phyloP scores from a whole-genome alignment of 371 early-diverging fungal genomes.

The Mucor mucedo region DNA sequence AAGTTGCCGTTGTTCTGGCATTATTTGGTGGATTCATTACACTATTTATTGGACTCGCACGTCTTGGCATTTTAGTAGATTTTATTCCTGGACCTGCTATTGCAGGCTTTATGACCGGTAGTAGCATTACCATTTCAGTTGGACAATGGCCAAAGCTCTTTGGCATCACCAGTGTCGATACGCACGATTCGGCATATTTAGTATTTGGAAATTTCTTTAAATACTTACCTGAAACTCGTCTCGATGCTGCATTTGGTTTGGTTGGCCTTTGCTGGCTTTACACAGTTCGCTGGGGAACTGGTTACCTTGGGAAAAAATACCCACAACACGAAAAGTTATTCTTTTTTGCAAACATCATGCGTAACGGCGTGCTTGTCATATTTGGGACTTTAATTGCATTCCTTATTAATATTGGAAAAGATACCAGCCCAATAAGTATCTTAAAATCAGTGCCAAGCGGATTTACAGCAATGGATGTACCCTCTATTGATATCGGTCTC shows the following conservation, averaged over 20 bases:
- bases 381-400: slow-evolving; percentile 50
- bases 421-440: slow-evolving; percentile 48
- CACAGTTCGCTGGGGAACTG: slow-evolving; percentile 35
- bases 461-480: slow-evolving; percentile 61
- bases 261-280: slow-evolving; percentile 48
- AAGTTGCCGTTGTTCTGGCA: slow-evolving; percentile 60
- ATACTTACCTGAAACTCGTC: slow-evolving; percentile 38
- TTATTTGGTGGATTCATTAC: slow-evolving; percentile 65
- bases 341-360: slow-evolving; percentile 55
- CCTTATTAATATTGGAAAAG: slow-evolving; percentile 35
- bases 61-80: slow-evolving; percentile 83
- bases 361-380: slow-evolving; percentile 51
- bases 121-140: slow-evolving; percentile 74
- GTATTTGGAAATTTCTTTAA: slow-evolving; percentile 57
- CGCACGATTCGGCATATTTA: slow-evolving; percentile 58
- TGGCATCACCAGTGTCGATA: slow-evolving; percentile 68
- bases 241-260: slow-evolving; percentile 58
- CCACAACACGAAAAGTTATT: slow-evolving; percentile 36
- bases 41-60: slow-evolving; percentile 70
- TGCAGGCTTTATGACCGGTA: slow-evolving; percentile 77
- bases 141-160: slow-evolving; percentile 74
- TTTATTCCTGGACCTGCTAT: slow-evolving; percentile 82
- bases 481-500: slow-evolving; percentile 43
- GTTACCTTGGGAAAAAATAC: slow-evolving; percentile 33
- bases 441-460: slow-evolving; percentile 74